phyloP scores from a whole-genome alignment of 2,329 filamentous ascomycete species.

The Paraphoma sp. region DNA sequence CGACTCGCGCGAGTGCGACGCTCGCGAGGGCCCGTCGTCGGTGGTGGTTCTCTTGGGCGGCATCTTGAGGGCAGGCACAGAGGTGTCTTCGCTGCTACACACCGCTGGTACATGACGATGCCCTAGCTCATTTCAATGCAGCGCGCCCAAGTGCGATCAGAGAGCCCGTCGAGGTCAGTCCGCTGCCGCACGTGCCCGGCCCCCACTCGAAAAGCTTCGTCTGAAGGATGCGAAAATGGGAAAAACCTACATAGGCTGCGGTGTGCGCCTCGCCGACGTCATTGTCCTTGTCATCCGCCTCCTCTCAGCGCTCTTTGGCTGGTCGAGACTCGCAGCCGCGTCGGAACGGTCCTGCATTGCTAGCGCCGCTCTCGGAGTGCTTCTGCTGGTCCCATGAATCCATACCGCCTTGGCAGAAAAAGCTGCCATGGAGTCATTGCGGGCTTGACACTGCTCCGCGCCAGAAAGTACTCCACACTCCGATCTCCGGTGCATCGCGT shows the following conservation, averaged over 20 bases:
- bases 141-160: not conserved
- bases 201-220: constrained; percentile 10
- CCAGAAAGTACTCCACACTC: constrained; percentile 17
- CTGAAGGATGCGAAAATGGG: constrained; percentile 3
- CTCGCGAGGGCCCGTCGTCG: constrained; percentile 26
- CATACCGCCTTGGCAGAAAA: constrained; percentile 25
- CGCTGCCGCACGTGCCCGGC: constrained; percentile 30
- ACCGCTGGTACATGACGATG: constrained; percentile 11
- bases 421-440: constrained; percentile 34
- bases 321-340: not conserved
- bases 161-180: constrained; percentile 15
- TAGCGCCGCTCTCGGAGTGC: constrained; percentile 31
- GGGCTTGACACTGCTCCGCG: constrained; percentile 7
- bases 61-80: constrained; percentile 20
- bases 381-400: not conserved
- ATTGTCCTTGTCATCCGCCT: not conserved
- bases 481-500: constrained; percentile 12
- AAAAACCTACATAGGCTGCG: not conserved
- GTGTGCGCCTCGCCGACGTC: not conserved
- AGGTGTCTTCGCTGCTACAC: constrained; percentile 7
- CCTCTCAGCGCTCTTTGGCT: constrained; percentile 4
- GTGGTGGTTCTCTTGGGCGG: constrained; percentile 27
- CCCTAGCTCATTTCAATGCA: constrained; percentile 13
- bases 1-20: constrained; percentile 39
- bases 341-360: constrained; percentile 18